Evolutionary conservation across 495 filamentous ascomycete species (phyloP), one percentile per base, ranked within the genome.

Genomic region (Neurospora sp.): DNA sequence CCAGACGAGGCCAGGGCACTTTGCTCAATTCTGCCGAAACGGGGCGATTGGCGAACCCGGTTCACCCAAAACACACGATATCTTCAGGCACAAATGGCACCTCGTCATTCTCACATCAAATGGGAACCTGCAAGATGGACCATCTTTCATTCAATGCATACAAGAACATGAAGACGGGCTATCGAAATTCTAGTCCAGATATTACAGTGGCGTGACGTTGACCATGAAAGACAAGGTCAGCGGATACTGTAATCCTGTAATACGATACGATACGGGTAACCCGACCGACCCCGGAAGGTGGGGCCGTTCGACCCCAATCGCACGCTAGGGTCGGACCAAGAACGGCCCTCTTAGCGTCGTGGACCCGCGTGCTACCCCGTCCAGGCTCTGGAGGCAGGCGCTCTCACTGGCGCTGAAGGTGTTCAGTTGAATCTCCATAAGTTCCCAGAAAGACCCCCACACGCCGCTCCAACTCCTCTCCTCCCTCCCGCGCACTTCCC

Each of bases 401-500:
- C 42, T 45, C 42, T 8, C 19, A 8, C 42, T n/a, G 17, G 42
- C 42, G 45, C 45, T 54, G 45, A 54, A 24, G 45, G 45, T 54
- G 45, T 54, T 34, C 13, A 1, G 54, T 34, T 62, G 54, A 62
- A 34, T 62, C 54, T 62, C 54, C 54, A 62, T 62, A 62, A 62
- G 54, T 62, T 62, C 54, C 54, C 54, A 31, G 45, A 36, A 73
- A 79, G 77, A 81, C 79, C 79, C 79, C 79, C 79, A 81, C 79
- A 77, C 79, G 73, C 73, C 75, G 73, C 76, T 72, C 70, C 71
- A 62, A 71, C 71, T 71, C 71, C 40, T 71, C 72, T 76, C 73
- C 74, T 77, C 78, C 76, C 75, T 62, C 48, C 48, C 54, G 54
- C 54, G 48, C 54, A 73, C 78, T 77, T 76, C 73, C 74, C 78